A percentile compares a stretch with the other conserved stretches of the same genome.
Conservation (phyloP, 495 filamentous ascomycete genomes). For the Hypoxylon intermedium region DNA sequence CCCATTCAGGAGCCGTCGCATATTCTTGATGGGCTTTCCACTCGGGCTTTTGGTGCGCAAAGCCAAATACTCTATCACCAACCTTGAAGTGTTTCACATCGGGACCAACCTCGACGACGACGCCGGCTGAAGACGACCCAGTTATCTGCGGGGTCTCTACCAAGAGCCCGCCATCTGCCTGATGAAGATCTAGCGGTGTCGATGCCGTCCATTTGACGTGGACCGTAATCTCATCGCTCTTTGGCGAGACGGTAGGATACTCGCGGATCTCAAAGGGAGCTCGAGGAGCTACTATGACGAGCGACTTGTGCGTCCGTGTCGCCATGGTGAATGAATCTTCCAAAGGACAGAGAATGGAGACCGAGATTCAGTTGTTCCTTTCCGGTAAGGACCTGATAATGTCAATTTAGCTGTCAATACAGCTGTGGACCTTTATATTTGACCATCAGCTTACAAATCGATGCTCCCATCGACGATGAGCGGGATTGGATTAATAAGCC, state of each 20-base stretch:
- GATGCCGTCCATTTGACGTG: conserved; percentile 59
- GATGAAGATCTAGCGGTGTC: conserved; percentile 62
- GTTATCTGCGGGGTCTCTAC: conserved; percentile 48
- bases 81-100: conserved; percentile 47
- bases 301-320: conserved; percentile 47
- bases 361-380: no score
- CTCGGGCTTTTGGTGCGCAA: conserved; percentile 45
- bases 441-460: no score
- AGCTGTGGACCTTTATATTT: no score
- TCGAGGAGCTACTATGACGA: conserved; percentile 47
- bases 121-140: conserved; percentile 52
- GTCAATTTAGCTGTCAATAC: no score
- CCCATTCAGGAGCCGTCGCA: conserved; percentile 44
- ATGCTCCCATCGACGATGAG: no score
- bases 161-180: conserved; percentile 58
- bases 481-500: no score
- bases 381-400: no score
- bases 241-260: conserved; percentile 49
- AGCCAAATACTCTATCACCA: conserved; percentile 59
- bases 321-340: conserved; percentile 8
- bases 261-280: conserved; percentile 46
- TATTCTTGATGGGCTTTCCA: conserved; percentile 58
- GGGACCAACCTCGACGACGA: conserved; percentile 52
- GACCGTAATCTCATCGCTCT: conserved; percentile 48
- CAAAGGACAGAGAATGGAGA: no score